Evolutionary conservation across 495 filamentous ascomycete genomes (phyloP), one percentile per base, ranked within the genome.

Genomic region (Paragyromitra xinjiangensis): DNA sequence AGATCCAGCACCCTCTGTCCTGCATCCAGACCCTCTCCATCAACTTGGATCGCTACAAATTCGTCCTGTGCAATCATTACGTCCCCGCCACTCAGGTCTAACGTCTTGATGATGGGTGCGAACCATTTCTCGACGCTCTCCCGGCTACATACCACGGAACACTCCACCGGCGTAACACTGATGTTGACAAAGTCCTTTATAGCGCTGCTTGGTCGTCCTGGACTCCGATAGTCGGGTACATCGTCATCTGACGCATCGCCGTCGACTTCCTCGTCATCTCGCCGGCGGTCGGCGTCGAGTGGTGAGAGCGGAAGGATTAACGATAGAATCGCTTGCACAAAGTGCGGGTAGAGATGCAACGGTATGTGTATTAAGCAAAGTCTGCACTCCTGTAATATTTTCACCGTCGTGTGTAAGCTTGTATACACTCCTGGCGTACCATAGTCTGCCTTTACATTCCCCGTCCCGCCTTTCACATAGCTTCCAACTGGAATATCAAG

Each of bases 1-100:
- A 99, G 83, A 80, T 98, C 95, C 64, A 97, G 87, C 1, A 99
- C 95, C 39, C 95, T 89, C 79, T 94, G 93, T n/a, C 94, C 94
- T 22, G 95, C 95, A 81, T 97, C 94, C 73, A 97, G 89, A 0
- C 94, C 94, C 72, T 94, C 90, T 45, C 92, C 92, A 65, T 91
- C 91, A 58, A 99, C 93, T 70, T 93, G 92, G 81, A 98, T 92
- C 19, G 94, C 93, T 29, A 94, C 89, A 83, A 92, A 98, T 62
- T 92, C 90, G 72, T 98, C 94, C 58, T 88, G 87, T 42, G 92
- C 95, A 64, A 98, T 91, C 6, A 88, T 88, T 14, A 94, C 89
- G 11, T 86, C 84, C 67, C 86, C 87, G 26, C 85, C 53, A 53
- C 83, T 85, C 22, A 73, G 80, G 9, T 85, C 88, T 14, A 87